Evolutionary conservation across 371 early-diverging fungal species (phyloP).

Genomic region (Chytridiales sp.): DNA sequence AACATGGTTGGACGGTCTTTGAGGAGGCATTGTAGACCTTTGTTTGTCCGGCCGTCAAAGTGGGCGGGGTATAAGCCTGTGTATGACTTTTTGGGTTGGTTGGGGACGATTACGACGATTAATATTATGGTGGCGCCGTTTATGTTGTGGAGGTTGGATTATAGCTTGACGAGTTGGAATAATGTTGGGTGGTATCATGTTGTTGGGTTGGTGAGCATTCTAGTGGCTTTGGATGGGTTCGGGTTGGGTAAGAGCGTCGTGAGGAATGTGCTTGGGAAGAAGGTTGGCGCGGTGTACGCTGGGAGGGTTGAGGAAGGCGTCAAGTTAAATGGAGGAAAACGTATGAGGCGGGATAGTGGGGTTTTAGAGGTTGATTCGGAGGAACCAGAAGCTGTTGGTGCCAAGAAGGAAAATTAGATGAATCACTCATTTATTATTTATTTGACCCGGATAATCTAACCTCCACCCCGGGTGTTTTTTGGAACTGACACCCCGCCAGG

Average conservation of each 20-base stretch:
- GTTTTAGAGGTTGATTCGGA: no score
- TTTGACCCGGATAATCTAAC: no score
- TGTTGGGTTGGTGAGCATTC: constrained; percentile 50
- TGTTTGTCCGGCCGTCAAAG: constrained; percentile 50
- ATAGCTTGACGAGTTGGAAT: constrained; percentile 60
- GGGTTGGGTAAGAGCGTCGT: constrained; percentile 7
- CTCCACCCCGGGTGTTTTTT: no score
- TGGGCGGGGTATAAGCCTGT: constrained; percentile 40
- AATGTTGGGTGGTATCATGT: constrained; percentile 42
- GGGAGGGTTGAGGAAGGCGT: no score
- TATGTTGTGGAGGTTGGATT: constrained; percentile 46
- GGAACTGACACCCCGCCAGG: no score
- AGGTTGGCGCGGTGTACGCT: constrained; percentile 8
- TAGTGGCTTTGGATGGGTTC: constrained; percentile 10
- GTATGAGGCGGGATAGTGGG: no score
- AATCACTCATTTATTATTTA: no score
- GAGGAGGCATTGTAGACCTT: constrained; percentile 70
- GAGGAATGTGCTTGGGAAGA: constrained; percentile 4
- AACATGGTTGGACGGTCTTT: constrained; percentile 49
- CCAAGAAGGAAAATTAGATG: no score
- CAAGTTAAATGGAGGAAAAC: no score
- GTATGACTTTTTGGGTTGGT: constrained; percentile 71
- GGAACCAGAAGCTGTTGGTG: no score
- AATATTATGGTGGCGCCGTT: constrained; percentile 74
- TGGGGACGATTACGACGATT: constrained; percentile 61